Conservation (phyloP, 352 stramenopile species). For the Pythium myriotylum region DNA sequence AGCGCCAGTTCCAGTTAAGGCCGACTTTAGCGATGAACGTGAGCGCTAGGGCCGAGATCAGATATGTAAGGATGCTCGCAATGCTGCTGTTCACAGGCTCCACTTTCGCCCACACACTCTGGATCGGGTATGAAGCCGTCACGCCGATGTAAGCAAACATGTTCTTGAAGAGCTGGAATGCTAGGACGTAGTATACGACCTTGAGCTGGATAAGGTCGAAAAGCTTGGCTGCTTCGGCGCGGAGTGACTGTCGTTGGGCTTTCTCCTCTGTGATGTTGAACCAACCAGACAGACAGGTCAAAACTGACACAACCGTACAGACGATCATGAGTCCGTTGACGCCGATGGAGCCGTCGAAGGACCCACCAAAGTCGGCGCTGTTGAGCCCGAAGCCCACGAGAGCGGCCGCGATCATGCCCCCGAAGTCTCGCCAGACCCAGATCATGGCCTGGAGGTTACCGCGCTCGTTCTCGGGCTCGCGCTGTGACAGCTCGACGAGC, state of each 20-base stretch:
- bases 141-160: slow-evolving; percentile 33
- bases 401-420: slow-evolving; percentile 19
- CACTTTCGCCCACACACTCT: slow-evolving; percentile 33
- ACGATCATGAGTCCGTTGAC: slow-evolving; percentile 25
- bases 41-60: slow-evolving; percentile 20
- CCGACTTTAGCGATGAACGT: slow-evolving; percentile 23
- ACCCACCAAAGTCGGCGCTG: slow-evolving; percentile 30
- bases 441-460: slow-evolving; percentile 38
- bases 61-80: slow-evolving; percentile 25
- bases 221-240: slow-evolving; percentile 23
- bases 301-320: slow-evolving; percentile 23
- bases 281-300: slow-evolving; percentile 16
- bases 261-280: slow-evolving; percentile 35
- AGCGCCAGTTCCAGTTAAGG: slow-evolving; percentile 34
- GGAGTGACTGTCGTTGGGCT: slow-evolving; percentile 13
- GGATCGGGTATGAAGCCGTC: slow-evolving; percentile 33
- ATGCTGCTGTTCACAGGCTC: slow-evolving; percentile 36
- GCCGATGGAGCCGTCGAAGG: slow-evolving; percentile 23
- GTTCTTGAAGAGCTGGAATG: slow-evolving; percentile 39
- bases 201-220: slow-evolving; percentile 34
- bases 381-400: slow-evolving; percentile 42
- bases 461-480: slow-evolving; percentile 31
- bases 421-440: slow-evolving; percentile 24
- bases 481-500: slow-evolving; percentile 41
- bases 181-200: slow-evolving; percentile 34